Percentiles rank a stretch among this genome's conserved stretches.
Evolutionary conservation across 208 protist genomes (phyloP).

Genomic region (Angomonas ambiguus): DNA sequence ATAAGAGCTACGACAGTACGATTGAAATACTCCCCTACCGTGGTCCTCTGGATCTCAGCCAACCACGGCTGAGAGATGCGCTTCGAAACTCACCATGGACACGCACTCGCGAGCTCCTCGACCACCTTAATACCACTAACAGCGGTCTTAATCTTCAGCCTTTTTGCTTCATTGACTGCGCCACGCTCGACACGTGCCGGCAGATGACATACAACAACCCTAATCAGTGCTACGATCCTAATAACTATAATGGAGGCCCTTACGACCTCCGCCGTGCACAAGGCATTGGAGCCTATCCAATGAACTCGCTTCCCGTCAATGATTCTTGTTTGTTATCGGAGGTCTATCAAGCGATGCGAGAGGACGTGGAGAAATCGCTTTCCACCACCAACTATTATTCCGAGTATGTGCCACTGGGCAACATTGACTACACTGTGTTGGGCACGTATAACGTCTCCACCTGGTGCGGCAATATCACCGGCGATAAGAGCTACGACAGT

Average conservation of each 20-base stretch:
- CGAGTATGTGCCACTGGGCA: constrained; percentile 32
- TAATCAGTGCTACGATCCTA: too few relatives aligned
- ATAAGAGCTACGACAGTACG: constrained; percentile 30
- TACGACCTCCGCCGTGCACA: neutral
- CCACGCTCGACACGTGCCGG: too few relatives aligned
- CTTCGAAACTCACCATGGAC: constrained; percentile 31
- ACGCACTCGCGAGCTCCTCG: constrained; percentile 28
- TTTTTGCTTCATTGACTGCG: too few relatives aligned
- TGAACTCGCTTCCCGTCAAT: constrained; percentile 22
- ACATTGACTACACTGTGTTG: constrained; percentile 11
- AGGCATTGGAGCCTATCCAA: constrained; percentile 31
- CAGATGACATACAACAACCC: too few relatives aligned
- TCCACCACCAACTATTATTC: constrained; percentile 38
- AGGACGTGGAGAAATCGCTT: constrained; percentile 34
- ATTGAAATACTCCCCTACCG: constrained; percentile 46
- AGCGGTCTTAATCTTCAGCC: too few relatives aligned
- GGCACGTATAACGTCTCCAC: constrained; percentile 39
- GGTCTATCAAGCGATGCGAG: constrained; percentile 35
- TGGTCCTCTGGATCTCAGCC: constrained; percentile 20
- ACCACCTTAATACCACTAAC: too few relatives aligned
- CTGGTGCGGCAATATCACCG: constrained; percentile 39
- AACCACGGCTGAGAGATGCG: constrained; percentile 14
- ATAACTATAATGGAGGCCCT: too few relatives aligned
- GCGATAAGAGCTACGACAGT: constrained; percentile 26
- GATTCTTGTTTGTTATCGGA: constrained; percentile 48